Conservation (phyloP, 2,329 filamentous ascomycete genomes). For the Colletotrichum euphorbiae region DNA sequence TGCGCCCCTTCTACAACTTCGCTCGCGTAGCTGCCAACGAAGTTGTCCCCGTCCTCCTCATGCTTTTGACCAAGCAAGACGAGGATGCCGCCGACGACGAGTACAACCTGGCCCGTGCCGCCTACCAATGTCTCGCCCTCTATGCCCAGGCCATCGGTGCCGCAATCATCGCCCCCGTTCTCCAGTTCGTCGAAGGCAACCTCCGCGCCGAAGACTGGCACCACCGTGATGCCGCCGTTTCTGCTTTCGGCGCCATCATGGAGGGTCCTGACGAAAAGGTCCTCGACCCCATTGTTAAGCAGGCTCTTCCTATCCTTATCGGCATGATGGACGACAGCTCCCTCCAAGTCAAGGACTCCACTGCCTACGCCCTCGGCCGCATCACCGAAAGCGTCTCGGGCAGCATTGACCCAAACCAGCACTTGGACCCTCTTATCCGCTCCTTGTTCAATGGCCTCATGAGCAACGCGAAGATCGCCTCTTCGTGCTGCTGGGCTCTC, state of each 20-base stretch:
- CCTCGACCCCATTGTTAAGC: slow-evolving; percentile 93
- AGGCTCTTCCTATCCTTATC: slow-evolving; percentile 91
- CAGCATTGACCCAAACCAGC: slow-evolving; percentile 85
- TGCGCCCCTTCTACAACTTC: slow-evolving; percentile 96
- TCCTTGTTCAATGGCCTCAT: slow-evolving; percentile 91
- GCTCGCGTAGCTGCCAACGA: slow-evolving; percentile 91
- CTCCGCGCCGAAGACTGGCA: slow-evolving; percentile 95
- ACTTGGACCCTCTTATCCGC: slow-evolving; percentile 86
- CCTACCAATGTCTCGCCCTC: slow-evolving; percentile 95
- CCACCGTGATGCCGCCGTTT: slow-evolving; percentile 92
- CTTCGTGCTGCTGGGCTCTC: slow-evolving; percentile 98
- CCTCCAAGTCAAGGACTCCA: slow-evolving; percentile 93
- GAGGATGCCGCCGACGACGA: slow-evolving; percentile 97
- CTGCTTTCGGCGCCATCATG: slow-evolving; percentile 98
- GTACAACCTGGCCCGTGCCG: slow-evolving; percentile 94
- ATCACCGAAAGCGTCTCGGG: slow-evolving; percentile 95
- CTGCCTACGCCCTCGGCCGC: slow-evolving; percentile 93
- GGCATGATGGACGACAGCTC: slow-evolving; percentile 90
- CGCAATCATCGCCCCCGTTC: slow-evolving; percentile 85
- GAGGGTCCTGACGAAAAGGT: slow-evolving; percentile 95
- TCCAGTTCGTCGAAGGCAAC: slow-evolving; percentile 92
- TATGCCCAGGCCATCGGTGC: slow-evolving; percentile 92
- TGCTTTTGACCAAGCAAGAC: slow-evolving; percentile 94
- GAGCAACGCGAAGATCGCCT: slow-evolving; percentile 95
- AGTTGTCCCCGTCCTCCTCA: slow-evolving; percentile 90